Evolutionary conservation across 1,139 yeast species (phyloP).

Genomic region (Diutina mesorugosa): DNA sequence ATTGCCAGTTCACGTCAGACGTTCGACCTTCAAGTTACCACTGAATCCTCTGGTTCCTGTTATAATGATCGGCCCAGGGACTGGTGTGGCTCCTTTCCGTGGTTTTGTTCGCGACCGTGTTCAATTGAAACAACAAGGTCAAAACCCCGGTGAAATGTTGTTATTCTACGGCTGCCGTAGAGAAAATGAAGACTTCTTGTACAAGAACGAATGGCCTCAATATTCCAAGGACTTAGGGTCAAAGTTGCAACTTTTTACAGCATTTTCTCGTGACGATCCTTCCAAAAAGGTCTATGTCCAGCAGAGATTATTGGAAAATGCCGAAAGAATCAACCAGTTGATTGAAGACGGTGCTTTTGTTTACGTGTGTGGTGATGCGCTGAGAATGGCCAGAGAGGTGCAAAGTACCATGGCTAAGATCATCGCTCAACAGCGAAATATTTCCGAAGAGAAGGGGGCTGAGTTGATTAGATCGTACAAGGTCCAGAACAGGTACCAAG

Average conservation of each 20-base stretch:
- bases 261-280: slow-evolving; percentile 69
- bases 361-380: slow-evolving; percentile 96
- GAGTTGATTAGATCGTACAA: slow-evolving; percentile 72
- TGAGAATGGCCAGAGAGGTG: slow-evolving; percentile 95
- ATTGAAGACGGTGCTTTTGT: slow-evolving; percentile 68
- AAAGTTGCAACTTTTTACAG: slow-evolving; percentile 60
- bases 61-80: slow-evolving; percentile 94
- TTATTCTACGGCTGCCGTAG: slow-evolving; percentile 84
- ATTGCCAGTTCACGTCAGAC: slow-evolving; percentile 86
- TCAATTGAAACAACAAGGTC: slow-evolving; percentile 25
- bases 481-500: slow-evolving; percentile 84
- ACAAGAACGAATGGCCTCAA: slow-evolving; percentile 76
- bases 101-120: slow-evolving; percentile 82
- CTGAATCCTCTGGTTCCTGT: slow-evolving; percentile 73
- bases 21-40: slow-evolving; percentile 93
- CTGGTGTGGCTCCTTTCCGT: slow-evolving; percentile 97
- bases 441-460: slow-evolving; percentile 56
- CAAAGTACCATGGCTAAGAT: slow-evolving; percentile 57
- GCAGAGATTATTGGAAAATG: slow-evolving; percentile 54
- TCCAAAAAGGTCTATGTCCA: slow-evolving; percentile 76
- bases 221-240: slow-evolving; percentile 54
- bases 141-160: slow-evolving; percentile 57
- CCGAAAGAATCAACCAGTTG: slow-evolving; percentile 41
- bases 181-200: slow-evolving; percentile 63
- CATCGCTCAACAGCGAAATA: slow-evolving; percentile 42